Conservation (phyloP, 2,329 filamentous ascomycete genomes). For the Fusarium sp. region DNA sequence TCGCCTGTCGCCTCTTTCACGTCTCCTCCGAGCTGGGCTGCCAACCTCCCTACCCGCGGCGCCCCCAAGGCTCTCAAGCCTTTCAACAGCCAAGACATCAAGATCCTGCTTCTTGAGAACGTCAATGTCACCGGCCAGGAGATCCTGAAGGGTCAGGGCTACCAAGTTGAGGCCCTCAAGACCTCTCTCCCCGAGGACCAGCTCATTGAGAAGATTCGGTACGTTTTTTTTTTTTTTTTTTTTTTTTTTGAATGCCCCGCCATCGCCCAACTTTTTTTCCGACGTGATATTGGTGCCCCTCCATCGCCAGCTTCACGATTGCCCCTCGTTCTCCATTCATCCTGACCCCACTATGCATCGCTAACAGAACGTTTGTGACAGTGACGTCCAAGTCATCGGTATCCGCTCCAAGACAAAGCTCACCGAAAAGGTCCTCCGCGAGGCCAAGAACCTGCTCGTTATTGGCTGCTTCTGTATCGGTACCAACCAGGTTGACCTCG, state of each 20-base stretch:
- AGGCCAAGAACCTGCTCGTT: slow-evolving; percentile 95
- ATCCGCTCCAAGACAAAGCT: slow-evolving; percentile 99
- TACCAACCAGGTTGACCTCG: slow-evolving; percentile 93
- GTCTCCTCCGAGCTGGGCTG: slow-evolving; percentile 77
- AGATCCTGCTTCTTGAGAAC: slow-evolving; percentile 95
- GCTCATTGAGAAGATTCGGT: slow-evolving; percentile 97
- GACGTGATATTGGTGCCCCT: slow-evolving; percentile 34
- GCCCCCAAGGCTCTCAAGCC: slow-evolving; percentile 87
- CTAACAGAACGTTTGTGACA: slow-evolving; percentile 55
- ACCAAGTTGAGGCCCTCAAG: slow-evolving; percentile 95
- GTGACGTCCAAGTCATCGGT: slow-evolving; percentile 96
- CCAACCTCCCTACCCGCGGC: slow-evolving; percentile 58
- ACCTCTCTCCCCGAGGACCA: slow-evolving; percentile 91
- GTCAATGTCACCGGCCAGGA: slow-evolving; percentile 92
- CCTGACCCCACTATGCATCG: slow-evolving; percentile 27
- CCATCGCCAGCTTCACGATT: slow-evolving; percentile 23
- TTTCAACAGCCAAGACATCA: slow-evolving; percentile 96
- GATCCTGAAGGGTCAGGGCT: slow-evolving; percentile 87
- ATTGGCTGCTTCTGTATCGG: slow-evolving; percentile 99
- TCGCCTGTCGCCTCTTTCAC: slow-evolving; percentile 84
- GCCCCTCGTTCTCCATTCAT: slow-evolving; percentile 25
- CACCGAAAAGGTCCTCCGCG: slow-evolving; percentile 84
- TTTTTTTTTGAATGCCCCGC: slow-evolving; percentile 39
- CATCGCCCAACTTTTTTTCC: slow-evolving; percentile 25
- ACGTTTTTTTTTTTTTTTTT: slow-evolving; percentile 51